phyloP scores from a whole-genome alignment of 345 rosid genomes.

The Citrus maxima region DNA sequence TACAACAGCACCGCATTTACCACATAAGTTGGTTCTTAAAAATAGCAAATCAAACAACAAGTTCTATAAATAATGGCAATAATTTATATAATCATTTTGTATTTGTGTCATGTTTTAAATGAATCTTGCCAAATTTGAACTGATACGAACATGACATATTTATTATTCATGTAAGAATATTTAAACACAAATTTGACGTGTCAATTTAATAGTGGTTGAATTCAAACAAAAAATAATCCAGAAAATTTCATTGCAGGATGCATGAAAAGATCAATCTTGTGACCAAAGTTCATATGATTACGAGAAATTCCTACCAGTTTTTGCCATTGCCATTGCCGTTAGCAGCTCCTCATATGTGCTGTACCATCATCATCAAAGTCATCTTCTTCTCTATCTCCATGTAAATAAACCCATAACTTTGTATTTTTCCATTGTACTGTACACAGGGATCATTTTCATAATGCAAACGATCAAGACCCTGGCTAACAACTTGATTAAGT shows the following conservation, averaged over 20 bases:
- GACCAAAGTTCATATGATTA: background rate
- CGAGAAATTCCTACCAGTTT: background rate
- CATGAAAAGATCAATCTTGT: background rate
- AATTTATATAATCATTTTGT: too few species aligned
- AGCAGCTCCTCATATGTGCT: background rate
- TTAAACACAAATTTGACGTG: too few species aligned
- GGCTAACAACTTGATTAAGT: slow-evolving; percentile 92
- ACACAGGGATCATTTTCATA: slow-evolving; percentile 99
- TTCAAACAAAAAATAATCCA: background rate
- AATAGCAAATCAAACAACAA: too few species aligned
- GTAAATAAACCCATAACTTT: slow-evolving; percentile 96
- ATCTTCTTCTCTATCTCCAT: slow-evolving; percentile 94
- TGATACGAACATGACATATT: too few species aligned
- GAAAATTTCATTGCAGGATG: background rate
- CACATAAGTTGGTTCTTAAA: too few species aligned
- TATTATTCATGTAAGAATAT: too few species aligned
- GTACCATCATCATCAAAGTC: slow-evolving; percentile 94
- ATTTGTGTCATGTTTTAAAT: too few species aligned
- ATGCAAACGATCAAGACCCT: slow-evolving; percentile 95
- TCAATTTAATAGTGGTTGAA: too few species aligned
- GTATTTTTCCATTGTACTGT: slow-evolving; percentile 80
- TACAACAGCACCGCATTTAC: too few species aligned
- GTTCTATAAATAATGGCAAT: too few species aligned
- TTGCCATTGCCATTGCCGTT: background rate
- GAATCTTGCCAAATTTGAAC: too few species aligned